Conservation (phyloP, 2,329 filamentous ascomycete species). For the Pseudocercospora macadamiae region DNA sequence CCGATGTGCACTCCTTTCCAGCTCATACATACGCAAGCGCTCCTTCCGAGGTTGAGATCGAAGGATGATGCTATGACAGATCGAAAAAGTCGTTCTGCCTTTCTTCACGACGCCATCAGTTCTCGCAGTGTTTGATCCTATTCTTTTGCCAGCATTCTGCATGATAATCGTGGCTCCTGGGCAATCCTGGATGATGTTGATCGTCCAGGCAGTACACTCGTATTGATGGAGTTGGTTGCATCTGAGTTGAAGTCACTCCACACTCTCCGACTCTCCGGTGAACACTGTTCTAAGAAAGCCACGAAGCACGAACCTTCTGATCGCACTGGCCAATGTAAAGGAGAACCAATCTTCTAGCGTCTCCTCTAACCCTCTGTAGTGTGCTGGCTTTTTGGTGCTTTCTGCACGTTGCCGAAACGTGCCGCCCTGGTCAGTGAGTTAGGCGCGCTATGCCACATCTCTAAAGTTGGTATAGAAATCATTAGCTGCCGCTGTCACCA, state of each 20-base stretch:
- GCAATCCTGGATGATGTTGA: not conserved
- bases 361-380: not conserved
- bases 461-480: not conserved
- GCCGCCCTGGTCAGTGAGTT: not conserved
- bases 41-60: not conserved
- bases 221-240: too few species aligned
- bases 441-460: not conserved
- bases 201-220: not conserved
- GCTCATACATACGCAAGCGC: not conserved
- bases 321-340: not conserved
- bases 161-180: too few species aligned
- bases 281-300: not conserved
- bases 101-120: too few species aligned
- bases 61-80: not conserved
- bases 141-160: not conserved
- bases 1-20: not conserved
- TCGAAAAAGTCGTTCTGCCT: too few species aligned
- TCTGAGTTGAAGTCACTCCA: too few species aligned
- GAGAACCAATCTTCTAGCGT: not conserved
- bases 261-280: not conserved
- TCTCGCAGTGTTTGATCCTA: too few species aligned
- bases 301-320: not conserved
- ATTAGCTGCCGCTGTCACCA: not conserved
- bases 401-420: not conserved
- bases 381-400: not conserved